phyloP scores from a whole-genome alignment of 116 monocot species.

The Dioscorea cayenensis region DNA sequence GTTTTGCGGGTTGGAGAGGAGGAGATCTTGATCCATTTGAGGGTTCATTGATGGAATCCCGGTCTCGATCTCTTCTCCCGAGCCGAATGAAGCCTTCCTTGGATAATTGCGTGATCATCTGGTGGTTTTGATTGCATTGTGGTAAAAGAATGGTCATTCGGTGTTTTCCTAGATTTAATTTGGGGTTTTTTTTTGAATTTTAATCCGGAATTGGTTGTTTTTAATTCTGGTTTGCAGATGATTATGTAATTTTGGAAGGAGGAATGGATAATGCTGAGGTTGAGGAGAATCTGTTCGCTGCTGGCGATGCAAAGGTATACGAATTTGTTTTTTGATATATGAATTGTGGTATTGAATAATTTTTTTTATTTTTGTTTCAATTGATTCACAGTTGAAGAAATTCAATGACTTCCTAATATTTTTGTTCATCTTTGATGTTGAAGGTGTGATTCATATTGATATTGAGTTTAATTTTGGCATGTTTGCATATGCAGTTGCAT shows the following conservation, averaged over 20 bases:
- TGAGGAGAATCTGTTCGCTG: conserved; percentile 58
- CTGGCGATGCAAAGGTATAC: conserved; percentile 72
- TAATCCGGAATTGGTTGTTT: neutral
- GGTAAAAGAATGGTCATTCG: neutral
- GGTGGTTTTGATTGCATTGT: neutral
- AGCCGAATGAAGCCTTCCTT: neutral
- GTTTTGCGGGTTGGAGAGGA: neutral
- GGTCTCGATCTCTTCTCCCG: neutral
- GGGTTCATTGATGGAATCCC: neutral
- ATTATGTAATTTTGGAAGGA: conserved; percentile 13
- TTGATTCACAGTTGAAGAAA: no score
- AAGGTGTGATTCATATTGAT: neutral
- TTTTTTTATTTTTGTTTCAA: no score
- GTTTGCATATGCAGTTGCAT: conserved; percentile 55
- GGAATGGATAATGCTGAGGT: conserved; percentile 47
- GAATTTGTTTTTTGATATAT: neutral
- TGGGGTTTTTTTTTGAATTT: neutral
- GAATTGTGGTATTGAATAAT: no score
- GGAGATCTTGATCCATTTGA: neutral
- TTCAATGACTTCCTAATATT: neutral
- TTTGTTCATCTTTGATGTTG: neutral
- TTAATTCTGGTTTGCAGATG: conserved; percentile 6
- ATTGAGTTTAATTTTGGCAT: neutral
- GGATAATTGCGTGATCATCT: neutral
- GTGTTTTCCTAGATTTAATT: neutral